Evolutionary conservation across 2,329 filamentous ascomycete species (phyloP), one percentile per base, ranked within the genome.

Genomic region (Colletotrichum brevisporum): DNA sequence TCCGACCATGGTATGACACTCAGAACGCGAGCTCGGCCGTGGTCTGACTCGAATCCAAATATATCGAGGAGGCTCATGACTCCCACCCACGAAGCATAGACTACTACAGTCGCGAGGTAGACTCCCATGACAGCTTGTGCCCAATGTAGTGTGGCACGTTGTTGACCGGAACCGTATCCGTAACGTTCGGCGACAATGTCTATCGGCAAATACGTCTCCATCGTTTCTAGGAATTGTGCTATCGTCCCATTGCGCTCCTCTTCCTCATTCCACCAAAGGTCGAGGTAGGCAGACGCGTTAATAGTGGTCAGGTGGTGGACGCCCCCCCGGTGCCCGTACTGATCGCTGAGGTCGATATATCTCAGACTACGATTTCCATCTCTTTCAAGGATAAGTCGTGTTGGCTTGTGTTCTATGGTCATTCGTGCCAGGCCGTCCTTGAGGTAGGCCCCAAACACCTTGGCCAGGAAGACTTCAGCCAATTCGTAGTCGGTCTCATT

Each of bases 1-100:
- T 69, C 67, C 1, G 55, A 26, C 67, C 67, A 61, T 2, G 67
- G 50, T 10, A 56, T 36, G 12, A 67, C 21, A 8, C 62, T 67
- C 24, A 45, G 15, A 1, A 66, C 15, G 3, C 47, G 27, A 9
- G 3, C n/a, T 39, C 21, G 48, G 3, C 21, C 12, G 1, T 36
- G 31, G 6, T 9, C 27, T 12, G 18, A 39, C 2, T 52, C 18
- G 26, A 13, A 6, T 6, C 27, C 8, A 1, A 66, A 26, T 4
- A n/a, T 6, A 3, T 47, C 39, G 13, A 59, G 21, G 2, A 41
- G 3, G 5, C 39, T 27, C 2, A 13, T 4, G 4, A n/a, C 21
- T 1, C 2, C 41, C 0, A 69, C 21, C 3, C 9, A 16, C 2
- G 2, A 9, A 5, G 27, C 39, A 5, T 66, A 66, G 3, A 51